Conservation (phyloP, 1,284 basidiomycete genomes). For the Sphagnurus paluster region DNA sequence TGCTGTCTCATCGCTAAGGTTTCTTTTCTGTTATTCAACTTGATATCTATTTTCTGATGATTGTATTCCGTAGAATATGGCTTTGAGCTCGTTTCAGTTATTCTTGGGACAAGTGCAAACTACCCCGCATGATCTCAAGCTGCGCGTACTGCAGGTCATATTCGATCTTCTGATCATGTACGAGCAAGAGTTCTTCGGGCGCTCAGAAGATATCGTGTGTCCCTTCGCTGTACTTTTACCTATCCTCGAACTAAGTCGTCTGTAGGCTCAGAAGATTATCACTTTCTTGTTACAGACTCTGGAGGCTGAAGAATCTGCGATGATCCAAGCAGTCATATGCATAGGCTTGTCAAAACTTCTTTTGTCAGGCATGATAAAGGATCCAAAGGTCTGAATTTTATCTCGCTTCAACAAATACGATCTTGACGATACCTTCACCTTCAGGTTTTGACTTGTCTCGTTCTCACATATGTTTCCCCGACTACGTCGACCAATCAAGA, state of each 20-base stretch:
- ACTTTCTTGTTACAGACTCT: slow-evolving; percentile 79
- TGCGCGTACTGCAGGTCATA: slow-evolving; percentile 82
- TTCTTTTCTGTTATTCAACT: slow-evolving; percentile 16
- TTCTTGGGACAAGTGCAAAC: slow-evolving; percentile 86
- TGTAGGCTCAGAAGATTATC: slow-evolving; percentile 67
- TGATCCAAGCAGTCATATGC: slow-evolving; percentile 78
- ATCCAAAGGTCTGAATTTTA: slow-evolving; percentile 59
- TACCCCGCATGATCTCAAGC: slow-evolving; percentile 76
- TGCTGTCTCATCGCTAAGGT: slow-evolving; percentile 89
- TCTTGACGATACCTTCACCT: neutral
- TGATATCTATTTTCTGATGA: slow-evolving; percentile 5
- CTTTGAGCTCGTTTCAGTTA: slow-evolving; percentile 86
- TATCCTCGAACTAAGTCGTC: neutral
- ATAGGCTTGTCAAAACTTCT: slow-evolving; percentile 91
- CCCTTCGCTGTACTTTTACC: neutral
- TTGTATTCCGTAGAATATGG: slow-evolving; percentile 66
- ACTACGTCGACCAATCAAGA: slow-evolving; percentile 86
- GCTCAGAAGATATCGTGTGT: slow-evolving; percentile 52
- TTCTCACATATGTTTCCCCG: slow-evolving; percentile 86
- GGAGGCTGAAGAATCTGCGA: slow-evolving; percentile 73
- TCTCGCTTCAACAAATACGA: neutral
- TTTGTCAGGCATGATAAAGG: slow-evolving; percentile 80
- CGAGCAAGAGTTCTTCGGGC: slow-evolving; percentile 73
- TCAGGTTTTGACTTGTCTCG: slow-evolving; percentile 78
- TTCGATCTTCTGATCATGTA: slow-evolving; percentile 94